phyloP scores from a whole-genome alignment of 768 basidiomycete species.

The Russula brevipes region DNA sequence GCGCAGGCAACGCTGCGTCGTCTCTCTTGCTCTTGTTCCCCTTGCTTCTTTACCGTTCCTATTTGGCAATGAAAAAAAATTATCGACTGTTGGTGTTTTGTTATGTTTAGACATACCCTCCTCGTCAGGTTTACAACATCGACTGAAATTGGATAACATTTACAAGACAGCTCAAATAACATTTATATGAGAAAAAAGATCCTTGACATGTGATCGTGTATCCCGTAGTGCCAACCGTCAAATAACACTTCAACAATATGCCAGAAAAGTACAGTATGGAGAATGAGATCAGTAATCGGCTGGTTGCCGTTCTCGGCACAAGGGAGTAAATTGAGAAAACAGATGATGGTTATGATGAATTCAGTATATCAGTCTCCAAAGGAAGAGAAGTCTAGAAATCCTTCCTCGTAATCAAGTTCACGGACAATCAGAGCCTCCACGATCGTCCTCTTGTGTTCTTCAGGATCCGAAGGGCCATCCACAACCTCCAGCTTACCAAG shows the following conservation, averaged over 20 bases:
- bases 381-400: conserved; percentile 68
- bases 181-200: not conserved
- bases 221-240: not conserved
- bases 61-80: too few relatives aligned
- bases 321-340: not conserved
- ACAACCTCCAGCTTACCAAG: conserved; percentile 30
- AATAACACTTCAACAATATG: not conserved
- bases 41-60: too few relatives aligned
- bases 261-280: not conserved
- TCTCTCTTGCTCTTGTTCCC: too few relatives aligned
- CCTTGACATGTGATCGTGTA: not conserved
- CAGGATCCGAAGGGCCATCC: conserved; percentile 4
- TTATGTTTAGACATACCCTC: too few relatives aligned
- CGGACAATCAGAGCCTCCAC: conserved; percentile 78
- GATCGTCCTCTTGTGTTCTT: conserved; percentile 50
- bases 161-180: not conserved
- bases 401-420: conserved; percentile 72
- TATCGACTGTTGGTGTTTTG: too few relatives aligned
- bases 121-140: not conserved
- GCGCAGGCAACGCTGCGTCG: too few relatives aligned
- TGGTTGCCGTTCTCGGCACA: not conserved
- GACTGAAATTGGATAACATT: not conserved
- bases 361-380: conserved; percentile 32
- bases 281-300: not conserved
- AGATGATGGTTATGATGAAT: not conserved